Evolutionary conservation across 768 basidiomycete species (phyloP), one percentile per base, ranked within the genome.

Genomic region (Favolaschia claudopus): DNA sequence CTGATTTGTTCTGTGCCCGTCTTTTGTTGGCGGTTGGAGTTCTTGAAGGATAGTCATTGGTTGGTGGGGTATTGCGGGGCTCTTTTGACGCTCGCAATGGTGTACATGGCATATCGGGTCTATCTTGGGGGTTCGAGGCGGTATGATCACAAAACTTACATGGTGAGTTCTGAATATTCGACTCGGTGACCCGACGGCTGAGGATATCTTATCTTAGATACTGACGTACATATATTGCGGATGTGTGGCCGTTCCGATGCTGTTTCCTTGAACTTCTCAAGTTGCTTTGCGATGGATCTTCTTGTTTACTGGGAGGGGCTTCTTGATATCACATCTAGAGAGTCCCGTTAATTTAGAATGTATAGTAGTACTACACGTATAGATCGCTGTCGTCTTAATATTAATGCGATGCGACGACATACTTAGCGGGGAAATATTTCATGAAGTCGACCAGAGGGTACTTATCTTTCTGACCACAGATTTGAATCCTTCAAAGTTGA

Each of bases 101-200:
- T 63, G 20, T 58, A 63, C 25, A 43, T 63, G 55, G 61, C 61
- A 36, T 49, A 46, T 31, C 55, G 61, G 19, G 51, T 63, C 19
- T 13, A 32, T 6, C 27, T n/a, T 4, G 61, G 61, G 1, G 39
- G 27, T 9, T 54, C 51, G 33, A 47, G 22, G 14, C 40, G 33
- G n/a, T 66, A 63, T 28, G 65, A 63, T 33, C 65, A 66, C 44
- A 59, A 63, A 43, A 66, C 65, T 2, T 67, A 64, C 33, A 67
- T 67, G 65, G 65, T 67, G 15, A 4, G 44, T 33, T 7, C 17
- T 3, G 29, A 5, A 5, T n/a, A n/a, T n/a, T n/a, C n/a, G n/a
- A n/a, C n/a, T n/a, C 4, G 9, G 7, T 24, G 17, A 36, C 9
- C 4, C 8, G 14, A 27, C 13, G 24, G 22, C 42, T 56, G 28